These are phyloP conservation scores for Aspergillus candidus DNA, from an alignment of 2,329 filamentous ascomycete species.

Conservation along the genomic window DNA sequence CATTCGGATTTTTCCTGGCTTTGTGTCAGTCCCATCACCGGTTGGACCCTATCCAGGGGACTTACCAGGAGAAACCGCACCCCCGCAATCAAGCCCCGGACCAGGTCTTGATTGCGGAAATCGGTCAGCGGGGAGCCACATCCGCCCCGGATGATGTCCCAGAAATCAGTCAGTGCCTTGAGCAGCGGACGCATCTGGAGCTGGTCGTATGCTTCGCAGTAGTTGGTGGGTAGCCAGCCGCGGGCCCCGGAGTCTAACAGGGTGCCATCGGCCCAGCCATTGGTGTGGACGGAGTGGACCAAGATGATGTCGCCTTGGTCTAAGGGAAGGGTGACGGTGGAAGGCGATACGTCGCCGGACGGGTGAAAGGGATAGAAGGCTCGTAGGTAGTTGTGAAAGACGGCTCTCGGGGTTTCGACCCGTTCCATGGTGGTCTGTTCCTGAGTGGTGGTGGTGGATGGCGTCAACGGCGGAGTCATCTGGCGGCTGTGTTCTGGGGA, in stretches of 20 bases:
- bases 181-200: conserved; percentile 78
- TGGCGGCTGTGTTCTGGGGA: conserved; percentile 39
- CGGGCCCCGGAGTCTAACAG: conserved; percentile 76
- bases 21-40: not conserved
- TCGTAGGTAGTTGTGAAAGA: conserved; percentile 91
- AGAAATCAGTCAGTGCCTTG: conserved; percentile 81
- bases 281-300: conserved; percentile 94
- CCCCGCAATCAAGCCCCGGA: conserved; percentile 87
- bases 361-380: conserved; percentile 92
- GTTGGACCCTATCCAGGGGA: conserved; percentile 13
- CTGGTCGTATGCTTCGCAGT: conserved; percentile 91
- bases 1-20: conserved; percentile 84
- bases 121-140: conserved; percentile 68
- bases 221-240: conserved; percentile 97
- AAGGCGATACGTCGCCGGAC: conserved; percentile 66
- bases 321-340: conserved; percentile 80
- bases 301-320: conserved; percentile 88
- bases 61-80: conserved; percentile 83
- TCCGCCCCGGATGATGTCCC: conserved; percentile 79
- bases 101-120: conserved; percentile 87
- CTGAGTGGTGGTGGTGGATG: conserved; percentile 44
- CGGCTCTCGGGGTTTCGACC: conserved; percentile 47
- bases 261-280: conserved; percentile 97
- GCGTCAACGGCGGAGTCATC: conserved; percentile 72
- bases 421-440: conserved; percentile 49